Evolutionary conservation across 1,139 yeast species (phyloP).

Genomic region (Debaryomyces udenii): DNA sequence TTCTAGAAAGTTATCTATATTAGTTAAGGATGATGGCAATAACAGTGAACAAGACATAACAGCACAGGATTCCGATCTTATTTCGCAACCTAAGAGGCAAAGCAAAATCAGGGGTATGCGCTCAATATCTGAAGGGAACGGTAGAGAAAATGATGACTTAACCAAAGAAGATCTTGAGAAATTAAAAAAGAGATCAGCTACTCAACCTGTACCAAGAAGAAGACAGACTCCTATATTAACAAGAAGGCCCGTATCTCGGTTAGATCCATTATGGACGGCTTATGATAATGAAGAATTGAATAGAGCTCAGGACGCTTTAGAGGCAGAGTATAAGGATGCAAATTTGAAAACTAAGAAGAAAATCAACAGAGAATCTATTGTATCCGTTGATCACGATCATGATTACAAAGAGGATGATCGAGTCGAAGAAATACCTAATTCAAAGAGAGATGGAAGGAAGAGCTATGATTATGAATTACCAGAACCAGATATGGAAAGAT

Average conservation of each 20-base stretch:
- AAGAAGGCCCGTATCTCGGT: slow-evolving; percentile 67
- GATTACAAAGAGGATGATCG: slow-evolving; percentile 16
- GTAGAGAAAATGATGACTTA: slow-evolving; percentile 29
- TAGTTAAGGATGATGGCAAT: slow-evolving; percentile 38
- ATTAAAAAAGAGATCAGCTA: slow-evolving; percentile 50
- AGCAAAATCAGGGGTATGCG: slow-evolving; percentile 33
- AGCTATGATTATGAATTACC: slow-evolving; percentile 35
- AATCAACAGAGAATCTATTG: slow-evolving; percentile 43
- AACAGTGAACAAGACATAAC: slow-evolving; percentile 38
- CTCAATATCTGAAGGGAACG: slow-evolving; percentile 43
- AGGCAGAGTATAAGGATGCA: slow-evolving; percentile 31
- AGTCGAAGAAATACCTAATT: slow-evolving; percentile 1
- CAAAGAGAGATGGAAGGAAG: slow-evolving; percentile 9
- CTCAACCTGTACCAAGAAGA: slow-evolving; percentile 44
- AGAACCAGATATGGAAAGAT: slow-evolving; percentile 39
- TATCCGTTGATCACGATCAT: slow-evolving; percentile 34
- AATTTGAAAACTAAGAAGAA: slow-evolving; percentile 21
- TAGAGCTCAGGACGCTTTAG: slow-evolving; percentile 48
- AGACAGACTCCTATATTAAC: slow-evolving; percentile 48
- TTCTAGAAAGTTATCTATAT: slow-evolving; percentile 43
- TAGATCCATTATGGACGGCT: slow-evolving; percentile 65
- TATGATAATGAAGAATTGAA: slow-evolving; percentile 52
- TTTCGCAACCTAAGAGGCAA: slow-evolving; percentile 45
- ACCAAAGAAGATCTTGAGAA: slow-evolving; percentile 46
- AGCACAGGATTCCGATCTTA: slow-evolving; percentile 21